A percentile compares a stretch with the other conserved stretches of the same genome.
phyloP scores from a whole-genome alignment of 352 stramenopile species.

The Pythium rishiriense region DNA sequence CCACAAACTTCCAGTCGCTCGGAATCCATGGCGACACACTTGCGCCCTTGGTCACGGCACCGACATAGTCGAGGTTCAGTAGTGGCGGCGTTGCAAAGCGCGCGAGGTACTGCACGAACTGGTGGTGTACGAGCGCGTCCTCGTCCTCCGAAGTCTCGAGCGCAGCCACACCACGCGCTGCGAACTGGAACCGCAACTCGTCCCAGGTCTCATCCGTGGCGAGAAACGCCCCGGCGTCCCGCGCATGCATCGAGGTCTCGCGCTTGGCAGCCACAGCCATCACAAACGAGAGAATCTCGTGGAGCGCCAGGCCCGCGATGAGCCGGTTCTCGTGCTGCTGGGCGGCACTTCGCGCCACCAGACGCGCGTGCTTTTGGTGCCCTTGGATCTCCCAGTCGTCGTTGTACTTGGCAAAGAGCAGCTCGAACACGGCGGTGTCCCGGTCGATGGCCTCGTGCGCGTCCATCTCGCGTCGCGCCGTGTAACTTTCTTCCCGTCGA shows the following conservation, averaged over 20 bases:
- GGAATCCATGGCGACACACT: conserved; percentile 36
- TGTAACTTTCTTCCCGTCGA: conserved; percentile 49
- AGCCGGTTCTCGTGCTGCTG: conserved; percentile 45
- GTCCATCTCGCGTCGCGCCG: conserved; percentile 50
- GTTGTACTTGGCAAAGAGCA: conserved; percentile 60
- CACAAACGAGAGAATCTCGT: conserved; percentile 60
- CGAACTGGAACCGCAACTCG: conserved; percentile 59
- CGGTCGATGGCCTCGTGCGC: conserved; percentile 42
- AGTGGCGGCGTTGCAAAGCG: conserved; percentile 31
- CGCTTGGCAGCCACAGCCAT: conserved; percentile 50
- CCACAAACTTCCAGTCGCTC: conserved; percentile 44
- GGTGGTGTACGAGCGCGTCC: conserved; percentile 23
- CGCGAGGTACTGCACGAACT: conserved; percentile 50
- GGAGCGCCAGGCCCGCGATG: conserved; percentile 39
- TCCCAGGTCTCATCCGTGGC: conserved; percentile 40
- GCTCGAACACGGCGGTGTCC: conserved; percentile 53
- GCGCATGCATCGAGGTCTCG: conserved; percentile 45
- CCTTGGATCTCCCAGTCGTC: conserved; percentile 55
- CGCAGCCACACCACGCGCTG: background rate
- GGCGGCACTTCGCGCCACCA: conserved; percentile 36
- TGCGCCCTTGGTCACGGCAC: conserved; percentile 22
- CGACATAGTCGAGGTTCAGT: conserved; percentile 22
- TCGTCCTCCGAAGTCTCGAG: background rate
- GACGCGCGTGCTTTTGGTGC: conserved; percentile 36
- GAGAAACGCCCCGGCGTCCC: conserved; percentile 44